Base-by-base conservation (phyloP, 116 monocot species). In the Zostera marina region DNA sequence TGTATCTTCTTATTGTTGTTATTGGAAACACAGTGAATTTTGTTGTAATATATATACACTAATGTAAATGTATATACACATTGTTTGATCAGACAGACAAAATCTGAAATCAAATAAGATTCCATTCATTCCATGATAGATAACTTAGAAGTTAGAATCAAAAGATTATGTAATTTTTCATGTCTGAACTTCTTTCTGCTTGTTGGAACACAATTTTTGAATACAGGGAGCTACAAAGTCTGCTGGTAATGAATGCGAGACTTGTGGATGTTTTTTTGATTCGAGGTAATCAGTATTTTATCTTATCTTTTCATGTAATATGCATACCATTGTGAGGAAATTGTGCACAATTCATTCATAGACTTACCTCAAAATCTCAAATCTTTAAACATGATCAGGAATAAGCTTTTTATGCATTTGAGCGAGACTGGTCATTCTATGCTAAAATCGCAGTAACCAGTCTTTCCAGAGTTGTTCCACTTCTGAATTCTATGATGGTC, bases 201-300 rank as follows among this genome's bases (percentile, higher is more conserved):
- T 49, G 15, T 20, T 17, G 1, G 49, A 49, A 49, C 17, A 49
- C 1, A 11, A 11, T 11, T 49, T 60, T 60, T 60, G 15, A 58
- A 58, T 61, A 44, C 65, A 82, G 74, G 79, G 63, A 43, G 49
- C 39, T 2, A 57, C 69, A 59, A 81, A 78, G 65, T 63, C 70
- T 11, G 41, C 52, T 0, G 76, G 67, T 54, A 84, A 76, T 72
- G 53, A 53, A 48, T 91, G 91, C 53, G 91, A 71, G 9, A 75
- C 74, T 7, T 91, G 91, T 70, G 91, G 85, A 11, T 74, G 77
- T 58, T 79, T 14, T 63, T 89, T 89, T 60, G 84, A 89, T 4
- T 78, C 88, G 26, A 89, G 88, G 88, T 89, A 78, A 11, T 11
- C 24, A 26, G 25, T 56, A 23, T 56, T 56, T 21, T 46, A 6